These are phyloP conservation scores for Fusarium xylarioides DNA, from an alignment of 2,329 filamentous ascomycete genomes.

Conservation along the genomic window DNA sequence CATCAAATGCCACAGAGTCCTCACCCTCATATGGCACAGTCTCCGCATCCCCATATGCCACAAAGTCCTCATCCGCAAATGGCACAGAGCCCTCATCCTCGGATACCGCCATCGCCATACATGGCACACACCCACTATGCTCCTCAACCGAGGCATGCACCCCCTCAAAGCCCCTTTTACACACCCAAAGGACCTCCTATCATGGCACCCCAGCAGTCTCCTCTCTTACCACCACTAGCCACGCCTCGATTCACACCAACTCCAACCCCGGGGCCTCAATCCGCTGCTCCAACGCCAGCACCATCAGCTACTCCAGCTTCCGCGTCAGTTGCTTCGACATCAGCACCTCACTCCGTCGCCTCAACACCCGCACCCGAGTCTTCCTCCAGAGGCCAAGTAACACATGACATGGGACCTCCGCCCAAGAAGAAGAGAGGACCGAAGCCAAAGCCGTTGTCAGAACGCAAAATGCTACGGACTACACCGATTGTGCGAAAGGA, in stretches of 20 bases:
- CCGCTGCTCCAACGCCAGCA: neutral
- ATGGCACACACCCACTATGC: neutral
- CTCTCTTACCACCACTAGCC: conserved; percentile 1
- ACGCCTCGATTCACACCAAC: neutral
- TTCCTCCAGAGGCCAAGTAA: neutral
- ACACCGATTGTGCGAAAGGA: conserved; percentile 21
- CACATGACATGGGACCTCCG: neutral
- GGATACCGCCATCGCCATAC: neutral
- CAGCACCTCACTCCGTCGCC: neutral
- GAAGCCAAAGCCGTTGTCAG: conserved; percentile 16
- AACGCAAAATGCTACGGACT: neutral
- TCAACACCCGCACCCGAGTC: neutral
- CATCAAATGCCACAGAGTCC: neutral
- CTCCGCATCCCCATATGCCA: neutral
- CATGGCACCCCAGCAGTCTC: neutral
- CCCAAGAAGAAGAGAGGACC: conserved; percentile 9
- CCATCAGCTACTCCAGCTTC: neutral
- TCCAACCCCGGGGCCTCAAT: neutral
- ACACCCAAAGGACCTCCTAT: neutral
- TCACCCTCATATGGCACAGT: neutral
- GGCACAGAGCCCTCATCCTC: neutral
- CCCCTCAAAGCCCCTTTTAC: neutral
- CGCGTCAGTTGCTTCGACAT: neutral
- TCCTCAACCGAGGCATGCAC: neutral
- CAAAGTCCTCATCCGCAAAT: neutral